Evolutionary conservation across 352 stramenopile species (phyloP).

Genomic region (Phytopythium mirpurense): DNA sequence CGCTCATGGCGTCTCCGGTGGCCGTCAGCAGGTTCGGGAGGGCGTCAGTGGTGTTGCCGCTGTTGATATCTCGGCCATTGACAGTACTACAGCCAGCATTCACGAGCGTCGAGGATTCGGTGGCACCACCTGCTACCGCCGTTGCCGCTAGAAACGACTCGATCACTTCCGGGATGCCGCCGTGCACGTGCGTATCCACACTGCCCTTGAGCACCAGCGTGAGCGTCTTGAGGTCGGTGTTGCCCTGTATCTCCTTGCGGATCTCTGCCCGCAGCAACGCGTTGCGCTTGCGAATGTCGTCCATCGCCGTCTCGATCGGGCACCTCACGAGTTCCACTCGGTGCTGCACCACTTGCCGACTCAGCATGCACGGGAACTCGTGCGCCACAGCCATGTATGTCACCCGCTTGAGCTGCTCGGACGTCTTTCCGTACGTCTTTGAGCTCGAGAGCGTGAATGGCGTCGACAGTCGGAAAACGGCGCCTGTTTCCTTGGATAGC

Average conservation of each 20-base stretch:
- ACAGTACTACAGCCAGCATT: background rate
- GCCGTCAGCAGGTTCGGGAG: slow-evolving; percentile 22
- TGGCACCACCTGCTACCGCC: background rate
- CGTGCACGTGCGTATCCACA: slow-evolving; percentile 75
- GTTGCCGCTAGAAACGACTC: slow-evolving; percentile 43
- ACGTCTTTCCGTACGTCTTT: slow-evolving; percentile 50
- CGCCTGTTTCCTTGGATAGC: background rate
- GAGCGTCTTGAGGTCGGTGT: slow-evolving; percentile 65
- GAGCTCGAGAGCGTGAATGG: slow-evolving; percentile 38
- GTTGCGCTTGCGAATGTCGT: slow-evolving; percentile 70
- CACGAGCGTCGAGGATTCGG: background rate
- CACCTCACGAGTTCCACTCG: slow-evolving; percentile 44
- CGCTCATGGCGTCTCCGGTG: slow-evolving; percentile 28
- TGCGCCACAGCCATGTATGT: slow-evolving; percentile 34
- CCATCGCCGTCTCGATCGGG: slow-evolving; percentile 71
- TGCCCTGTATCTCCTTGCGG: slow-evolving; percentile 33
- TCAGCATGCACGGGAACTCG: slow-evolving; percentile 46
- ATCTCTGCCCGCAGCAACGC: slow-evolving; percentile 47
- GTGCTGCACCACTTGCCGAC: slow-evolving; percentile 32
- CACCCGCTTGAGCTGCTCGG: slow-evolving; percentile 71
- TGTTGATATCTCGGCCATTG: background rate
- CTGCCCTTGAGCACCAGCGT: slow-evolving; percentile 78
- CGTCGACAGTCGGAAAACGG: slow-evolving; percentile 41
- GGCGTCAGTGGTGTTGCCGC: no score
- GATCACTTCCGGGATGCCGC: slow-evolving; percentile 66